Conservation (phyloP, 2,329 filamentous ascomycete species). For the Graphilbum fragrans region DNA sequence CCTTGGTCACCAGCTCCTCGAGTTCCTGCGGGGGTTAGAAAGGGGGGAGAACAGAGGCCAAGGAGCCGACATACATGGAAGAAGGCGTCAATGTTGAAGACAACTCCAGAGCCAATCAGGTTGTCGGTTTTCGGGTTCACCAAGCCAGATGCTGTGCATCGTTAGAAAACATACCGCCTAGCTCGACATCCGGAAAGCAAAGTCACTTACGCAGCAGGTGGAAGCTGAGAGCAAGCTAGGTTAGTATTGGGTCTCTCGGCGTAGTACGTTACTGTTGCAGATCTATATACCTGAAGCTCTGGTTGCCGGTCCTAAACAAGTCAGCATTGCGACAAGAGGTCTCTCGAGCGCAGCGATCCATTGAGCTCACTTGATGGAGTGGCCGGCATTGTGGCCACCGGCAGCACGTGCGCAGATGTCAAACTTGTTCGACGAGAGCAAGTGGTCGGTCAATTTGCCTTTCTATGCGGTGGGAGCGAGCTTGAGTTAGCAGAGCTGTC, state of each 20-base stretch:
- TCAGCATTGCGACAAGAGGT: not conserved
- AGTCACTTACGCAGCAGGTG: constrained; percentile 19
- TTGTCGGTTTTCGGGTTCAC: constrained; percentile 60
- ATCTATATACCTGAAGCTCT: constrained; percentile 11
- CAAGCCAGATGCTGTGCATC: constrained; percentile 44
- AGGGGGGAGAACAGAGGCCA: too few relatives aligned
- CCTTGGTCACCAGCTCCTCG: constrained; percentile 24
- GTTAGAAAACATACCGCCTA: not conserved
- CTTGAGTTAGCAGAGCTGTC: too few relatives aligned
- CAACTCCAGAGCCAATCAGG: constrained; percentile 58
- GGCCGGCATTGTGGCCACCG: constrained; percentile 49
- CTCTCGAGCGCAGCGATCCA: too few relatives aligned
- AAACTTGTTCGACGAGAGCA: constrained; percentile 8
- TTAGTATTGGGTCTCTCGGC: not conserved
- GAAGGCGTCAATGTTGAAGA: constrained; percentile 47
- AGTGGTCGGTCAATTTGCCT: constrained; percentile 12
- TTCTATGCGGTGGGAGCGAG: too few relatives aligned
- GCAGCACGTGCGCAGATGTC: constrained; percentile 43
- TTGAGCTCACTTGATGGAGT: constrained; percentile 22
- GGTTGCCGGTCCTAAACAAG: constrained; percentile 7
- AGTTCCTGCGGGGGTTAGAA: constrained; percentile 22
- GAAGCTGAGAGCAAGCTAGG: constrained; percentile 7
- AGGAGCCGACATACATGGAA: constrained; percentile 18
- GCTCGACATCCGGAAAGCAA: not conserved
- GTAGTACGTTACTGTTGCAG: not conserved